A percentile compares a stretch with the other conserved stretches of the same genome.
Evolutionary conservation across 1,139 yeast species (phyloP).

Genomic region (Taiozyma sp.): DNA sequence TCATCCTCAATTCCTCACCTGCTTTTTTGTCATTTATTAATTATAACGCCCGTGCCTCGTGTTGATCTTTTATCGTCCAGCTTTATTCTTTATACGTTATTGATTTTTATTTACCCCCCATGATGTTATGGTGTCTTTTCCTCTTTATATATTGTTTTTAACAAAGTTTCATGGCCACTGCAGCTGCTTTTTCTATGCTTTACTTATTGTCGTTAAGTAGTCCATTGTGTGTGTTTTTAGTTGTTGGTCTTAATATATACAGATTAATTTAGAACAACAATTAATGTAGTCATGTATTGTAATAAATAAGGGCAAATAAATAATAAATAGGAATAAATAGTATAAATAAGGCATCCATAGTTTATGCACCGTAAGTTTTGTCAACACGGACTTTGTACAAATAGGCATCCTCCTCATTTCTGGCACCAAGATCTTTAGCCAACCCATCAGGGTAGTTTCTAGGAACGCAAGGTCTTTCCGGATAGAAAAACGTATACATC

Average conservation of each 20-base stretch:
- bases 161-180: neutral
- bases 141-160: neutral
- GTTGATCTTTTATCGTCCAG: neutral
- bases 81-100: neutral
- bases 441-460: slow-evolving; percentile 78
- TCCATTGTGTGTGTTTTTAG: neutral
- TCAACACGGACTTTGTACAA: slow-evolving; percentile 18
- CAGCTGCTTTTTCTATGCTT: neutral
- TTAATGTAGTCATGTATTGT: neutral
- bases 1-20: neutral
- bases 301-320: neutral
- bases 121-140: neutral
- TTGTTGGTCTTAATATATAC: neutral
- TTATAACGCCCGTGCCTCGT: neutral
- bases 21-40: neutral
- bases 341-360: neutral
- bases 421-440: slow-evolving; percentile 53
- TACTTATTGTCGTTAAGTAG: neutral
- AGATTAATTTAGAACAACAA: neutral
- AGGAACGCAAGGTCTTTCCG: slow-evolving; percentile 75
- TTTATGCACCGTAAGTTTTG: slow-evolving; percentile 10
- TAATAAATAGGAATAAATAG: neutral
- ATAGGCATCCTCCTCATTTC: slow-evolving; percentile 27
- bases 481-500: slow-evolving; percentile 57
- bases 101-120: neutral